A percentile compares a stretch with the other conserved stretches of the same genome.
phyloP scores from a whole-genome alignment of 768 basidiomycete species.

The Xerocomus brunneocitrinus region DNA sequence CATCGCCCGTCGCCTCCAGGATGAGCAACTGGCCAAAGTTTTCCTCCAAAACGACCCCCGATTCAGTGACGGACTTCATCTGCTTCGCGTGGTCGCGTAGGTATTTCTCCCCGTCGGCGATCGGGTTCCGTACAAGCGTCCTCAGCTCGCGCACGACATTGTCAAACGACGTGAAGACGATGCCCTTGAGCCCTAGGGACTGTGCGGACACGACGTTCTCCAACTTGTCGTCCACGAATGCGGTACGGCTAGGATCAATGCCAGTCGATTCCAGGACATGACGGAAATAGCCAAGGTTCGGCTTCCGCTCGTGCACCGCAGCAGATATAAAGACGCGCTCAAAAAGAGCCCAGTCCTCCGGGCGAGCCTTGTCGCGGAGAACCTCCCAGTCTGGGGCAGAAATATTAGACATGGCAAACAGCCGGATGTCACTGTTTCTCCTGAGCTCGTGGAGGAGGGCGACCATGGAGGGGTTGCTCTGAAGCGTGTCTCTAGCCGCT shows the following conservation, averaged over 20 bases:
- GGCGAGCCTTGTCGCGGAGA: slow-evolving; percentile 10
- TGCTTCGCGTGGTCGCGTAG: slow-evolving; percentile 9
- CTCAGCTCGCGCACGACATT: slow-evolving; percentile 14
- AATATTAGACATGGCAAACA: slow-evolving; percentile 25
- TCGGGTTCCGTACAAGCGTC: slow-evolving; percentile 13
- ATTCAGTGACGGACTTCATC: slow-evolving; percentile 18
- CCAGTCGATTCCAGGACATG: slow-evolving; percentile 15
- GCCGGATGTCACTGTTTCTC: neutral
- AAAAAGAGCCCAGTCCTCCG: slow-evolving; percentile 19
- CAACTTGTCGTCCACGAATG: slow-evolving; percentile 22
- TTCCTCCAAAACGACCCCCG: slow-evolving; percentile 16
- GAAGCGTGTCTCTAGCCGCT: slow-evolving; percentile 7
- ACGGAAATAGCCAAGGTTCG: slow-evolving; percentile 18
- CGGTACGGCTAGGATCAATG: slow-evolving; percentile 18
- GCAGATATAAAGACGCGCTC: slow-evolving; percentile 21
- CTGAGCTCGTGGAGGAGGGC: slow-evolving; percentile 14
- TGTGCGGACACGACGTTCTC: slow-evolving; percentile 20
- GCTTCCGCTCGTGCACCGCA: slow-evolving; percentile 16
- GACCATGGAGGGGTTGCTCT: slow-evolving; percentile 14
- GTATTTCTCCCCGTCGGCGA: slow-evolving; percentile 14
- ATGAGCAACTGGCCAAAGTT: slow-evolving; percentile 22
- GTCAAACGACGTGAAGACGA: slow-evolving; percentile 16
- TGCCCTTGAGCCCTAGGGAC: slow-evolving; percentile 19
- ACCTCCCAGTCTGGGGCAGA: slow-evolving; percentile 21
- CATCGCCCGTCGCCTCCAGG: slow-evolving; percentile 15